Evolutionary conservation across 1,139 yeast species (phyloP), one percentile per base, ranked within the genome.

Genomic region (Candida neerlandica): DNA sequence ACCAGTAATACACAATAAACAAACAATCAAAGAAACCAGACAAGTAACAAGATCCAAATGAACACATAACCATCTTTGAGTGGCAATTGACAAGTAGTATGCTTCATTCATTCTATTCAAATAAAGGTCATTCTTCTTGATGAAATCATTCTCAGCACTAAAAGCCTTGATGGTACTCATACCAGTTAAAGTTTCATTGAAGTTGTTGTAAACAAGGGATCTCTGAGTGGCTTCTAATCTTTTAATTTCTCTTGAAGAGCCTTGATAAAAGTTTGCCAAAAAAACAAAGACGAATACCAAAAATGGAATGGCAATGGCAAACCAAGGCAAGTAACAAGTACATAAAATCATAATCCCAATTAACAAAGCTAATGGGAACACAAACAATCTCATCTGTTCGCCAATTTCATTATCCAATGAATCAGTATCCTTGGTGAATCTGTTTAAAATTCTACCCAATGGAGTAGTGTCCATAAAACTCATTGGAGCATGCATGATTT

Each of bases 341-440:
- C 80, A 74, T 55, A 76, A 69, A 43, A 76, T 67, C 43, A 73
- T 56, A 50, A 75, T 70, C 47, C 80, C 81, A 53, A 73, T 65
- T 45, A 75, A 71, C 21, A 65, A 65, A 9, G 75, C 75, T 48
- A 73, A 57, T 12, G 78, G 73, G 58, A 71, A 74, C 12, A 74
- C 57, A 50, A 75, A 71, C 49, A 73, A 67, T 51, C 78, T 65
- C 59, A 73, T 60, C 53, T 75, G 78, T 52, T 75, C 80, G 32
- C 78, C 75, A 53, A 75, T 66, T 57, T 74, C 80, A 55, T 75
- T 75, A 58, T 75, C 80, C 55, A 76, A 69, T 9, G 76, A 67
- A 57, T 76, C 80, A 9, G 80, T 75, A 57, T 76, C 80, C 56
- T 73, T 75, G 7, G 79, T 74, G 56, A 96, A 50, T 86, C 92